Conservation (phyloP, 2,329 filamentous ascomycete species). For the Fusarium robinianum region DNA sequence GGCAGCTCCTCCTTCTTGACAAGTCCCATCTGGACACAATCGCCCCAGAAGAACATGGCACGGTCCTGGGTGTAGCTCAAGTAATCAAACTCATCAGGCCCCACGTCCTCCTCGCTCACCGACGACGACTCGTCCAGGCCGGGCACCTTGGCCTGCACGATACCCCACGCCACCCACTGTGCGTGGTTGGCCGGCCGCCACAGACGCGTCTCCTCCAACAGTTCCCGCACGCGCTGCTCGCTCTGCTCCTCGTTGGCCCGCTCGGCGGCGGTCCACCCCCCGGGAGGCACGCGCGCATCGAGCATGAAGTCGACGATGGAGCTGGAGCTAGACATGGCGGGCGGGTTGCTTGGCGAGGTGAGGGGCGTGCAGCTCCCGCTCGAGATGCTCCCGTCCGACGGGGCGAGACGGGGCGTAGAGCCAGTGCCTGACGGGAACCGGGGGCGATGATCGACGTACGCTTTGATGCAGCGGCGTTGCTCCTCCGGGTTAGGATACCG, state of each 20-base stretch:
- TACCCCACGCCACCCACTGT: conserved; percentile 94
- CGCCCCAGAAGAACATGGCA: conserved; percentile 93
- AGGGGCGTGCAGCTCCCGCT: conserved; percentile 40
- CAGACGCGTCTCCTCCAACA: conserved; percentile 78
- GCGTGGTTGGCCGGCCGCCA: conserved; percentile 90
- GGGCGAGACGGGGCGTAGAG: conserved; percentile 55
- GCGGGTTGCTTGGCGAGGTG: conserved; percentile 39
- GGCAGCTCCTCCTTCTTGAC: conserved; percentile 78
- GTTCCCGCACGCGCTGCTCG: conserved; percentile 69
- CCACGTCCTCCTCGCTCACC: conserved; percentile 40
- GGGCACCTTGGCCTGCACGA: conserved; percentile 89
- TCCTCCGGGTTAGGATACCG: conserved; percentile 79
- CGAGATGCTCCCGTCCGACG: conserved; percentile 47
- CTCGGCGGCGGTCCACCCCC: conserved; percentile 58
- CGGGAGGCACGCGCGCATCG: conserved; percentile 67
- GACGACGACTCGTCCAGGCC: conserved; percentile 67
- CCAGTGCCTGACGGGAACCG: conserved; percentile 59
- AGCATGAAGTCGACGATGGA: conserved; percentile 77
- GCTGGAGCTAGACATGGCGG: conserved; percentile 53
- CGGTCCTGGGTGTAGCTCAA: conserved; percentile 88
- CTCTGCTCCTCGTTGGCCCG: conserved; percentile 63
- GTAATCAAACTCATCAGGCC: conserved; percentile 82
- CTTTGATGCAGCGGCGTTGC: conserved; percentile 81
- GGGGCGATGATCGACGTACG: conserved; percentile 83
- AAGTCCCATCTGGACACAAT: conserved; percentile 78